Percentiles rank a stretch among this genome's conserved stretches.
Conservation (phyloP, 176 grass and related monocot species). For the Thalia dealbata region DNA sequence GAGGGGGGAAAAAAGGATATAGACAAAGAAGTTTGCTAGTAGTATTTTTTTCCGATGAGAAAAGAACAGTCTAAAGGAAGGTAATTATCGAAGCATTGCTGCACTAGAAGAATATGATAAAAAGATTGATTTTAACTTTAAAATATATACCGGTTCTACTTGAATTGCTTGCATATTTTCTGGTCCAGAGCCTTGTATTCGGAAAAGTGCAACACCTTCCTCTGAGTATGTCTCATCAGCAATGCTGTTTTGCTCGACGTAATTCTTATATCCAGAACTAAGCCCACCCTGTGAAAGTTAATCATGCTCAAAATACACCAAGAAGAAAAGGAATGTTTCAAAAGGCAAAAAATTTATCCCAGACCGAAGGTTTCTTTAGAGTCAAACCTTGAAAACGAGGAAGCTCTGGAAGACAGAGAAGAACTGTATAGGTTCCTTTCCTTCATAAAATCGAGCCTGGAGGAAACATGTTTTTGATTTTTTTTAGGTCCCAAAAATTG, state of each 20-base stretch:
- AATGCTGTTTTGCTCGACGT: conserved; percentile 50
- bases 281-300: conserved; percentile 56
- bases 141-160: conserved; percentile 72
- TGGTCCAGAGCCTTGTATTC: conserved; percentile 92
- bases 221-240: conserved; percentile 84
- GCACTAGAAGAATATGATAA: background rate
- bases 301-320: conserved; percentile 11
- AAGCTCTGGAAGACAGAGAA: conserved; percentile 96
- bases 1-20: conserved; percentile 20
- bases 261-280: conserved; percentile 82
- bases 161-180: conserved; percentile 99
- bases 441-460: conserved; percentile 86
- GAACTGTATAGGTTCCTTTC: conserved; percentile 89
- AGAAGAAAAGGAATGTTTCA: background rate
- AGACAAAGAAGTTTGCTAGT: background rate
- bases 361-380: conserved; percentile 10
- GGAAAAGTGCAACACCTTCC: conserved; percentile 68
- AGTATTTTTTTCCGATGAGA: background rate
- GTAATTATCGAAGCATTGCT: background rate
- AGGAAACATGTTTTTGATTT: conserved; percentile 9
- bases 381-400: conserved; percentile 74
- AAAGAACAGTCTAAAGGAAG: background rate
- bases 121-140: conserved; percentile 16
- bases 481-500: conserved; percentile 2
- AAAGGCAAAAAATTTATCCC: conserved; percentile 8